phyloP scores from a whole-genome alignment of 345 rosid genomes.

The Salix viminalis region DNA sequence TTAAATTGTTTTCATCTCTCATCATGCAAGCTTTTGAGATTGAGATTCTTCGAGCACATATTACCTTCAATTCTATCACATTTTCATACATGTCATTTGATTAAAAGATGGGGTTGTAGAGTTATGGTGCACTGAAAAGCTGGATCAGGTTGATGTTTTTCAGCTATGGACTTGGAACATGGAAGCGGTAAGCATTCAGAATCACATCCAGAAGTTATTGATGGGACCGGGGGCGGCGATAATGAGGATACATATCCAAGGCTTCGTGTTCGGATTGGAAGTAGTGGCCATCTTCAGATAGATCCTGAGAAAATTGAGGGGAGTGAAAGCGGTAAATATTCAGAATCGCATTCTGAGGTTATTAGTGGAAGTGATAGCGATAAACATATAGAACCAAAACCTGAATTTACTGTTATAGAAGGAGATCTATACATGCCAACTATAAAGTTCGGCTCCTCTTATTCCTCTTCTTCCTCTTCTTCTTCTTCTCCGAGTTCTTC shows the following conservation, averaged over 20 bases:
- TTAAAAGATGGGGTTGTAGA: neutral
- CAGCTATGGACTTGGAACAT: conserved; percentile 42
- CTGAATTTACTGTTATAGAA: conserved; percentile 2
- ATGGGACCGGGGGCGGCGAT: conserved; percentile 7
- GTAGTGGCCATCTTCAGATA: conserved; percentile 9
- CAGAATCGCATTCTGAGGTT: conserved; percentile 18
- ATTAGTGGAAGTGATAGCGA: conserved; percentile 20
- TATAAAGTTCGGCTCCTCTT: conserved; percentile 20
- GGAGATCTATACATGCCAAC: neutral
- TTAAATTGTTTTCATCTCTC: neutral
- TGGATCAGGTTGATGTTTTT: neutral
- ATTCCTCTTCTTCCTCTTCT: conserved; percentile 27
- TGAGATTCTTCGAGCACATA: neutral
- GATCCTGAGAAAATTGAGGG: conserved; percentile 9
- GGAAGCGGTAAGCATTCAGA: conserved; percentile 18
- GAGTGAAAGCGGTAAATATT: conserved; percentile 10
- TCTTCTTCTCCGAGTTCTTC: conserved; percentile 30
- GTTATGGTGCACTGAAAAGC: neutral
- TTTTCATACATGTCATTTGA: neutral
- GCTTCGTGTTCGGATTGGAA: conserved; percentile 9
- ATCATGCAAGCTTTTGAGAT: neutral
- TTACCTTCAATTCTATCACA: neutral
- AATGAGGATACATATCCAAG: conserved; percentile 5
- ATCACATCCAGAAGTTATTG: neutral
- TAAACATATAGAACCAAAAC: conserved; percentile 9